phyloP scores from a whole-genome alignment of 352 stramenopile species.

The Globisporangium alternatum region DNA sequence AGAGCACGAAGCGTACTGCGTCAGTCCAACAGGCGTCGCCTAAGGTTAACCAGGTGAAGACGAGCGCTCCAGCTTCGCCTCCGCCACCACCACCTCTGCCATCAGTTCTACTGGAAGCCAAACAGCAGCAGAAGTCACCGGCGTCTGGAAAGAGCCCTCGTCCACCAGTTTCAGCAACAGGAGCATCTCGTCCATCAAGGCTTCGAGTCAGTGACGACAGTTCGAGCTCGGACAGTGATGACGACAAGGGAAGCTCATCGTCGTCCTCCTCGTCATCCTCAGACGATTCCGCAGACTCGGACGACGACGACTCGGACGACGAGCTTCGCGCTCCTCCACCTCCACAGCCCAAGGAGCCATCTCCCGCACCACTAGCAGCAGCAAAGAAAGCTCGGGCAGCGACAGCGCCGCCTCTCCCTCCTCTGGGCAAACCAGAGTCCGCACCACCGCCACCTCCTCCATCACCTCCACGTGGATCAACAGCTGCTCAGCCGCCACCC shows the following conservation, averaged over 20 bases:
- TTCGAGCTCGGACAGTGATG: slow-evolving; percentile 60
- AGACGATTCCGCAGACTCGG: slow-evolving; percentile 20
- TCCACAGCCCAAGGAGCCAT: slow-evolving; percentile 8
- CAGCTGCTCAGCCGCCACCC: slow-evolving; percentile 17
- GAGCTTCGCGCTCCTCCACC: slow-evolving; percentile 8
- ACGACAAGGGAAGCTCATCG: slow-evolving; percentile 24
- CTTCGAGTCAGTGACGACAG: slow-evolving; percentile 55
- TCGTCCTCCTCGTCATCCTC: slow-evolving; percentile 43
- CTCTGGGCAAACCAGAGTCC: slow-evolving; percentile 13
- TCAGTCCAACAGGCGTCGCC: not conserved
- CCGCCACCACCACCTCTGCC: slow-evolving; percentile 20
- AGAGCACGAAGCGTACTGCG: not conserved
- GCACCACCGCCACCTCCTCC: slow-evolving; percentile 21
- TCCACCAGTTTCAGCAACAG: not conserved
- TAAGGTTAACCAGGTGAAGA: slow-evolving; percentile 6
- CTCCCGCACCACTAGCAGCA: not conserved
- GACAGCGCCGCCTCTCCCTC: slow-evolving; percentile 1
- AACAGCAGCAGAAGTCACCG: slow-evolving; percentile 4
- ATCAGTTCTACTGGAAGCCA: slow-evolving; percentile 20
- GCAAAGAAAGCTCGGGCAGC: slow-evolving; percentile 1
- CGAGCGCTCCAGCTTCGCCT: slow-evolving; percentile 18
- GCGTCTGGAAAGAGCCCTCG: slow-evolving; percentile 11
- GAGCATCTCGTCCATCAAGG: slow-evolving; percentile 19
- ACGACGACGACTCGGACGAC: slow-evolving; percentile 15
- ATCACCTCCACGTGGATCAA: slow-evolving; percentile 6